Conservation (phyloP, 345 rosid genomes). For the Psidium guajava region DNA sequence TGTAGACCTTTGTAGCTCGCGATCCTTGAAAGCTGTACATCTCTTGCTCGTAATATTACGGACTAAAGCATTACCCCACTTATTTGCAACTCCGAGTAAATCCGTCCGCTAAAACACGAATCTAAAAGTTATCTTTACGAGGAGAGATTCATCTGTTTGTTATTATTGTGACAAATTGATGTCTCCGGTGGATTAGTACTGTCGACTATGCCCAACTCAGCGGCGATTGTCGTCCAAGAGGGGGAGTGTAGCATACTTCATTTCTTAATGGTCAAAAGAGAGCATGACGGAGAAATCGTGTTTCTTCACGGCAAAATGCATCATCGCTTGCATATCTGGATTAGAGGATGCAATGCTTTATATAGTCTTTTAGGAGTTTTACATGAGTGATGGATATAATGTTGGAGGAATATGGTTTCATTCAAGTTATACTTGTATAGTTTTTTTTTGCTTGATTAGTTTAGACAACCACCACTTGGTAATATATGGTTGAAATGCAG, state of each 20-base stretch:
- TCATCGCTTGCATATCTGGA: not conserved
- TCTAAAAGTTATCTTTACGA: not conserved
- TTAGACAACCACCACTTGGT: not conserved
- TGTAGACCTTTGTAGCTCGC: not conserved
- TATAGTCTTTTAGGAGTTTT: not conserved
- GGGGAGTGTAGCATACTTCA: not conserved
- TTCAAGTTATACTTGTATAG: not conserved
- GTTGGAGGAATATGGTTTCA: not conserved
- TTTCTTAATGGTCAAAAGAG: not conserved
- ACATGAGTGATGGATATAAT: not conserved
- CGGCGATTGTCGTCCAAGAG: not conserved
- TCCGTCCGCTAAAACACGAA: not conserved
- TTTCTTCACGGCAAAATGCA: not conserved
- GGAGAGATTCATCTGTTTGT: not conserved
- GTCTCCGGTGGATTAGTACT: not conserved
- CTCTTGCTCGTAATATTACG: not conserved
- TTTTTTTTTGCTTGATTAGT: not conserved
- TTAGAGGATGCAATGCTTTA: not conserved
- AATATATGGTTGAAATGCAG: constrained; percentile 19
- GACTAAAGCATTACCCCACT: not conserved
- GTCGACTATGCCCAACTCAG: not conserved
- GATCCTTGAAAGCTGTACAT: not conserved
- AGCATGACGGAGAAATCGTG: not conserved
- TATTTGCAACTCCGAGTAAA: not conserved
- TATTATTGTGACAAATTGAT: not conserved